phyloP scores from a whole-genome alignment of 139 green algal genomes.

The Coelastrella sp. region DNA sequence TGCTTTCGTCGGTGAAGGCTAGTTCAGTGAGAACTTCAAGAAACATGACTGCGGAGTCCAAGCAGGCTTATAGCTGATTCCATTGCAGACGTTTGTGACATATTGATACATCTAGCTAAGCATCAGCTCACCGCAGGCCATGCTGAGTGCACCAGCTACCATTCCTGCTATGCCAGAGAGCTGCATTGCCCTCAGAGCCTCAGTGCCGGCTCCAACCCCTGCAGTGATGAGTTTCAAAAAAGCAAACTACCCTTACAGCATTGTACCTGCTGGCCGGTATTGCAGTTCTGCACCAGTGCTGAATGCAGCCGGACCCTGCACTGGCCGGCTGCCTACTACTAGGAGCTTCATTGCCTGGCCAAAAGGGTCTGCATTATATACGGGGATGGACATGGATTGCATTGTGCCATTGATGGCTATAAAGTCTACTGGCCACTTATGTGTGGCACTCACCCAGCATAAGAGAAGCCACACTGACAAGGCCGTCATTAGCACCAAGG shows the following conservation, averaged over 20 bases:
- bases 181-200: not conserved
- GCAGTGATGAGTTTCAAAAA: not conserved
- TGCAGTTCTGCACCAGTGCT: too few species aligned
- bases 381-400: not conserved
- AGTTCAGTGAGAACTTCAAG: too few species aligned
- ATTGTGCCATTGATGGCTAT: not conserved
- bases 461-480: constrained; percentile 61
- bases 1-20: too few species aligned
- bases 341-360: not conserved
- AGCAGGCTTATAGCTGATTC: too few species aligned
- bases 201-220: constrained; percentile 10
- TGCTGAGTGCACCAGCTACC: not conserved
- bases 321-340: too few species aligned
- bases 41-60: too few species aligned
- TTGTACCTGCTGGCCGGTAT: too few species aligned
- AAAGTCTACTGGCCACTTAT: not conserved
- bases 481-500: constrained; percentile 75
- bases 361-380: not conserved
- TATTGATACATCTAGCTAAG: too few species aligned
- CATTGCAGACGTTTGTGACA: too few species aligned
- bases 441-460: constrained; percentile 33
- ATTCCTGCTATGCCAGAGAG: not conserved
- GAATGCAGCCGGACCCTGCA: too few species aligned
- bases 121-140: not conserved
- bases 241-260: too few species aligned